Percentiles rank a stretch among this genome's conserved stretches.
Evolutionary conservation across 768 basidiomycete genomes (phyloP).

Genomic region (Tulasnella sp.): DNA sequence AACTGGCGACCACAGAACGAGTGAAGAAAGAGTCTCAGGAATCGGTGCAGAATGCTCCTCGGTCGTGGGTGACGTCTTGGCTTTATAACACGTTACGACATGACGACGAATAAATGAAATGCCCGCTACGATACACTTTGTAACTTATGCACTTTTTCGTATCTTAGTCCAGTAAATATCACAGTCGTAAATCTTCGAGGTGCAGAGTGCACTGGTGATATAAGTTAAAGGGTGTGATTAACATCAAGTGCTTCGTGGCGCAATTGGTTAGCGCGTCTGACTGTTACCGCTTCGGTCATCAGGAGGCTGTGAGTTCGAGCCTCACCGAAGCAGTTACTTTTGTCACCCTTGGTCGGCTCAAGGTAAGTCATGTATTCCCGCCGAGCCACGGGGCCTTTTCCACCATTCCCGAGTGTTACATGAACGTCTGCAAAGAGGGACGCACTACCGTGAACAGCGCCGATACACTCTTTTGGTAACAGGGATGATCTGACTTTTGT

Average conservation of each 20-base stretch:
- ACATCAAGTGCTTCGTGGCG: background rate
- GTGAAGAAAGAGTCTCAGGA: constrained; percentile 32
- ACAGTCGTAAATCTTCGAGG: background rate
- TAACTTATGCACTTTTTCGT: background rate
- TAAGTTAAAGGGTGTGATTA: background rate
- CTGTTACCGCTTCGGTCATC: constrained; percentile 5
- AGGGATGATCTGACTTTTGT: no score
- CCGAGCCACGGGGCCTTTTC: no score
- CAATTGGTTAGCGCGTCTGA: constrained; percentile 15
- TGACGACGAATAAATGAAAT: background rate
- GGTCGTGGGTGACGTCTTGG: constrained; percentile 11
- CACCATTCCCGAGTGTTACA: no score
- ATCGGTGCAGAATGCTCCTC: constrained; percentile 4
- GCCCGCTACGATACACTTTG: background rate
- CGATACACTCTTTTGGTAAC: no score
- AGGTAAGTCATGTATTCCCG: background rate
- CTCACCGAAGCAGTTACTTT: constrained; percentile 12
- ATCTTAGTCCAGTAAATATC: background rate
- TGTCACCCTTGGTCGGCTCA: background rate
- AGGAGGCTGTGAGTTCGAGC: constrained; percentile 16
- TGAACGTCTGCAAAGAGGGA: no score
- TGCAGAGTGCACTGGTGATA: background rate
- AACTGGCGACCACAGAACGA: constrained; percentile 19
- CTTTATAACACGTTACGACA: constrained; percentile 10
- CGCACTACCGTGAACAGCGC: no score